Evolutionary conservation across 805 yeast species (phyloP).

Genomic region (Candida succiphila): DNA sequence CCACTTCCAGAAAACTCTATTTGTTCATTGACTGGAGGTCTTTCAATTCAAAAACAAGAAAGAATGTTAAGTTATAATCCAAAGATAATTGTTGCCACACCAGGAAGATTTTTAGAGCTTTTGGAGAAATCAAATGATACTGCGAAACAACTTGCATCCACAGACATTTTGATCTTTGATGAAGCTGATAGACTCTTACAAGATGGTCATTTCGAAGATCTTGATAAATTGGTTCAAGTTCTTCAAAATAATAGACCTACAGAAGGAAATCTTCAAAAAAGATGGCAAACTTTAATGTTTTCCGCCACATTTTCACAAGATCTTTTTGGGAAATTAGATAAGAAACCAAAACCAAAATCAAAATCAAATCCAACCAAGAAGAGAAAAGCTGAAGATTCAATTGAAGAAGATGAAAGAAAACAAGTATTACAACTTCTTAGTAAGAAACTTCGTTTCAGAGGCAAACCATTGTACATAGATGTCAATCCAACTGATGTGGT

Average conservation of each 20-base stretch:
- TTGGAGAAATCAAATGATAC: slow-evolving; percentile 48
- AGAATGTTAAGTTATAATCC: slow-evolving; percentile 68
- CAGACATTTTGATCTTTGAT: slow-evolving; percentile 62
- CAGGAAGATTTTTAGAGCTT: slow-evolving; percentile 86
- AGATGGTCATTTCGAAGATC: slow-evolving; percentile 93
- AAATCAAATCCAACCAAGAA: slow-evolving; percentile 7
- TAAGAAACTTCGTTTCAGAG: slow-evolving; percentile 60
- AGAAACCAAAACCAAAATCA: slow-evolving; percentile 17
- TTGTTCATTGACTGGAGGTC: slow-evolving; percentile 85
- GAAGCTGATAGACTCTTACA: slow-evolving; percentile 94
- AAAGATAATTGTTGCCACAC: slow-evolving; percentile 84
- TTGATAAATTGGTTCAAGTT: slow-evolving; percentile 68
- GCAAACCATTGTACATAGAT: slow-evolving; percentile 64
- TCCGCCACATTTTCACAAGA: slow-evolving; percentile 89
- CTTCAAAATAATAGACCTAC: slow-evolving; percentile 41
- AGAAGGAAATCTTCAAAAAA: slow-evolving; percentile 22
- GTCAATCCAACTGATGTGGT: slow-evolving; percentile 80
- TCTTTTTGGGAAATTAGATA: slow-evolving; percentile 65
- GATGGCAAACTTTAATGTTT: slow-evolving; percentile 82
- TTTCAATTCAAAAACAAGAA: slow-evolving; percentile 89
- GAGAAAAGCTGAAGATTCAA: slow-evolving; percentile 14
- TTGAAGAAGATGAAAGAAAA: slow-evolving; percentile 29
- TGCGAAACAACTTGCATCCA: slow-evolving; percentile 29
- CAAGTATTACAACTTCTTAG: slow-evolving; percentile 59
- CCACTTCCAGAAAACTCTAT: slow-evolving; percentile 47